These are phyloP conservation scores for Sclerotinia trifoliorum DNA, from an alignment of 2,329 filamentous ascomycete species.

Conservation along the genomic window DNA sequence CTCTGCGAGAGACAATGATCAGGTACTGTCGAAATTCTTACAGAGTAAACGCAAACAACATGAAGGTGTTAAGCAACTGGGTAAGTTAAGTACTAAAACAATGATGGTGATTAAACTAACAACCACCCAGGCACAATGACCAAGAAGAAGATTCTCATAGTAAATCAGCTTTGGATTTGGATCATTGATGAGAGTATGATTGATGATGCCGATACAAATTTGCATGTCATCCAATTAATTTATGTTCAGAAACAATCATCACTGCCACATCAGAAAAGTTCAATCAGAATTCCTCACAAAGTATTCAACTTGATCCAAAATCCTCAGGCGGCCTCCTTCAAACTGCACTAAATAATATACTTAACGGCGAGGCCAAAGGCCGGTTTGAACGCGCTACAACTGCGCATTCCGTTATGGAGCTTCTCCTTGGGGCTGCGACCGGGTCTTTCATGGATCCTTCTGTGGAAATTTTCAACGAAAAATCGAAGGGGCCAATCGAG, in stretches of 20 bases:
- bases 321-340: not conserved
- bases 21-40: not conserved
- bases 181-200: not conserved
- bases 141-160: not conserved
- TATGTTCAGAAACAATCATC: not conserved
- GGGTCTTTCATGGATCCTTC: not conserved
- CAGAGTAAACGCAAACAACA: not conserved
- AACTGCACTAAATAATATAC: not conserved
- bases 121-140: too few relatives aligned
- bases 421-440: not conserved
- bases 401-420: not conserved
- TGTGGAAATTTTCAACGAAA: not conserved
- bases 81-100: not conserved
- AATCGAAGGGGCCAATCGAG: not conserved
- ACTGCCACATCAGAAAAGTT: not conserved
- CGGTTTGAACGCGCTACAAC: not conserved
- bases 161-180: constrained; percentile 8
- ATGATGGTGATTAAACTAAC: not conserved
- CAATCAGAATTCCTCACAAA: not conserved
- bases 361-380: not conserved
- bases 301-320: not conserved
- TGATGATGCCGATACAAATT: not conserved
- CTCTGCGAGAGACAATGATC: constrained; percentile 1
- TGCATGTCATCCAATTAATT: not conserved
- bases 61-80: too few relatives aligned